These are phyloP conservation scores for Kwoniella bestiolae DNA, from an alignment of 768 basidiomycete genomes.

Conservation along the genomic window DNA sequence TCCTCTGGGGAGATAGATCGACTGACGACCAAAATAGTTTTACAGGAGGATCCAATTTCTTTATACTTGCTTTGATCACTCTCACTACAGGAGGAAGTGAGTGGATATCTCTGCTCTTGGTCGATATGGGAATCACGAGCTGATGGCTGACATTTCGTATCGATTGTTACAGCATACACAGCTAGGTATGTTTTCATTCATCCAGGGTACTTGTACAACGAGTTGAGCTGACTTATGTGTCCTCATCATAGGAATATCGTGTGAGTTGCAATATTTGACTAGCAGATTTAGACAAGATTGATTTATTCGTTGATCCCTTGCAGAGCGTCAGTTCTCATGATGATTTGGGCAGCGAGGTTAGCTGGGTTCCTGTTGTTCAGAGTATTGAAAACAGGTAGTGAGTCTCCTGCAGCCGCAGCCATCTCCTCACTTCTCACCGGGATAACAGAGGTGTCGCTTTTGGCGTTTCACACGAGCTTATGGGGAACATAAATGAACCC, in stretches of 20 bases:
- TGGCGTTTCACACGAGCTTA: background rate
- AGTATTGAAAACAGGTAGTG: slow-evolving; percentile 69
- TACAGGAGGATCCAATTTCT: slow-evolving; percentile 68
- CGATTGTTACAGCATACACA: slow-evolving; percentile 59
- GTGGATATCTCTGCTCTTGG: slow-evolving; percentile 3
- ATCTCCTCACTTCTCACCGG: too few species aligned
- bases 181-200: slow-evolving; percentile 55
- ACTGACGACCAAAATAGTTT: background rate
- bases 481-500: background rate
- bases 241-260: slow-evolving; percentile 27
- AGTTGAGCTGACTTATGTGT: background rate
- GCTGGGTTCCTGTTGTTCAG: slow-evolving; percentile 72
- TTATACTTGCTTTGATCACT: slow-evolving; percentile 68
- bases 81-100: slow-evolving; percentile 65
- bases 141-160: background rate
- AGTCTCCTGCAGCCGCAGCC: slow-evolving; percentile 3
- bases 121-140: background rate
- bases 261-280: slow-evolving; percentile 9
- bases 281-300: too few species aligned
- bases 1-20: background rate
- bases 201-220: background rate
- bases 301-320: background rate
- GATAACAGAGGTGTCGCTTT: too few species aligned
- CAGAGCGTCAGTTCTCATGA: slow-evolving; percentile 62
- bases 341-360: slow-evolving; percentile 69